Base-by-base conservation (phyloP, 768 basidiomycete species). In the Psilocybe sp. region DNA sequence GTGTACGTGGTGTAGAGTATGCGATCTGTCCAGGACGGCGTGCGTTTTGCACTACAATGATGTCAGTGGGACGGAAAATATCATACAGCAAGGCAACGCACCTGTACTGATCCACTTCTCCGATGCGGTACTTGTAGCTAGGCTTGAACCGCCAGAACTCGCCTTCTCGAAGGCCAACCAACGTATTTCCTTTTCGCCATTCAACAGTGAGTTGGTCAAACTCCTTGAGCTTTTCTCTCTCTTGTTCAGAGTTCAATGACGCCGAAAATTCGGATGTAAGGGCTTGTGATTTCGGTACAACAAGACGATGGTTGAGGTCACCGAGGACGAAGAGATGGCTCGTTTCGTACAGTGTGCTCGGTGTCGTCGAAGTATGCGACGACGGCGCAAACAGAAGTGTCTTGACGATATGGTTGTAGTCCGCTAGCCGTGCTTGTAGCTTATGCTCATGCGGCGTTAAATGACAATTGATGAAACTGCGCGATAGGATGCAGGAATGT, bases 251-350 rank as follows among this genome's bases (percentile, higher is more conserved):
- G 9, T 72, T 68, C 31, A 85, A 63, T 28, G 73, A 67, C 18
- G 75, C 68, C 35, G 68, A 63, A 48, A 81, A 69, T 28, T 74
- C 65, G 10, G 67, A 43, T 4, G 58, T 56, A 10, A 67, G 70
- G 19, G 79, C 69, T 61, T 84, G 78, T 18, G 76, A 68, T 40
- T 75, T 54, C 0, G 89, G 85, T 13, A 87, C 58, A n/a, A 77
- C 72, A 13, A 98, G 66, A 13, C 94, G 84, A 67, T 94, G 97
- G 68, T 98, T 98, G 54, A 97, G 79, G 68, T 98, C 95, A 5
- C 96, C 96, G 32, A 97, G 77, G 64, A 97, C 77, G 76, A 98
- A 97, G 1, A 97, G 76, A 65, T 98, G 92, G 11, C 92, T 91
- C 0, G 93, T 88, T 39, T 83, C 75, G 71, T 89, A 93, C 40